Evolutionary conservation across 352 stramenopile species (phyloP).

Genomic region (Blastocystis sp.): DNA sequence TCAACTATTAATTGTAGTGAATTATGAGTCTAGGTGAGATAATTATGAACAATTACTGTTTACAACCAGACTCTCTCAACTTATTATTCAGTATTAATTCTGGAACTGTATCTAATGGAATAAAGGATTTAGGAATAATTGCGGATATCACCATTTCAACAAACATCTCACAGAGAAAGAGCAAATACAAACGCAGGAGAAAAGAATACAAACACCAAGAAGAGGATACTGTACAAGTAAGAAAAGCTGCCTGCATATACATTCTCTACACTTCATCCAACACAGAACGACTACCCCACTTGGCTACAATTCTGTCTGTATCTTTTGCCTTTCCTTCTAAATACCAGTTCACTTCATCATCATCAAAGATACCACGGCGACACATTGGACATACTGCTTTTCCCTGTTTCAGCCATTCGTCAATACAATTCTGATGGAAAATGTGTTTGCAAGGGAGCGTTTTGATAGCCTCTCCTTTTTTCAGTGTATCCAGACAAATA

Average conservation of each 20-base stretch:
- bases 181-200: not conserved
- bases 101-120: not conserved
- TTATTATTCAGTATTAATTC: too few species aligned
- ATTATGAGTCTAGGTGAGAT: too few species aligned
- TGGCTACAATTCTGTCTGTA: not conserved
- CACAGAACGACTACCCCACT: not conserved
- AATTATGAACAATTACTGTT: too few species aligned
- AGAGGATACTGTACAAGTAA: constrained; percentile 28
- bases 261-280: constrained; percentile 2
- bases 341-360: constrained; percentile 31
- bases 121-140: not conserved
- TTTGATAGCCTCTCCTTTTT: constrained; percentile 23
- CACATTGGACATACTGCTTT: constrained; percentile 39
- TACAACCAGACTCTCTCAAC: too few species aligned
- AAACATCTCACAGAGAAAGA: constrained; percentile 32
- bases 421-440: constrained; percentile 27
- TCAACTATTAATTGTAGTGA: too few species aligned
- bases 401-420: constrained; percentile 1
- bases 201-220: constrained; percentile 28
- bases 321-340: constrained; percentile 7
- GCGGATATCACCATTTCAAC: not conserved
- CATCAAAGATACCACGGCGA: constrained; percentile 30
- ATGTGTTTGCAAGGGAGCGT: constrained; percentile 23
- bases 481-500: constrained; percentile 19
- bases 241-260: not conserved